phyloP scores from a whole-genome alignment of 169 alveolate species.

The Plasmodium berghei region DNA sequence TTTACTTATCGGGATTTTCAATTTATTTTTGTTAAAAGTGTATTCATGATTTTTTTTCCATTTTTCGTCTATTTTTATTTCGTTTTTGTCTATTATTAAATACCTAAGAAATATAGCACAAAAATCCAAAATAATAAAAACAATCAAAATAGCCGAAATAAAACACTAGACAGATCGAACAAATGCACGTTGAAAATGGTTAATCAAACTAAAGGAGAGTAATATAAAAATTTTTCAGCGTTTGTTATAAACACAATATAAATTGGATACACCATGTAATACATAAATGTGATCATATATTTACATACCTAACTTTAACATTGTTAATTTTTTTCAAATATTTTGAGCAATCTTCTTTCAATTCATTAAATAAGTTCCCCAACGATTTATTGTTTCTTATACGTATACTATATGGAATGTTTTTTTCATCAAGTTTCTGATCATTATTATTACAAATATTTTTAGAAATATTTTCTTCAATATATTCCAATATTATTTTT shows the following conservation, averaged over 20 bases:
- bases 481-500: slow-evolving; percentile 18
- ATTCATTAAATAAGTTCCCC: slow-evolving; percentile 14
- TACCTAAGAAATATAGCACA: background rate
- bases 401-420: slow-evolving; percentile 37
- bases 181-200: background rate
- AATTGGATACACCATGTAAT: no score
- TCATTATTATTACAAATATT: background rate
- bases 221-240: background rate
- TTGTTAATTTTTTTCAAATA: slow-evolving; percentile 45
- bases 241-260: background rate
- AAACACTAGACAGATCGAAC: background rate
- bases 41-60: slow-evolving; percentile 61
- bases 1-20: slow-evolving; percentile 67
- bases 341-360: slow-evolving; percentile 5
- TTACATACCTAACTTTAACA: slow-evolving; percentile 22
- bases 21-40: slow-evolving; percentile 24
- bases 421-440: slow-evolving; percentile 11
- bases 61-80: slow-evolving; percentile 52
- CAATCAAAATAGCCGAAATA: background rate
- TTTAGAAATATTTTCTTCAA: slow-evolving; percentile 22
- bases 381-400: slow-evolving; percentile 36
- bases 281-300: no score
- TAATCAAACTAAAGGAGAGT: background rate
- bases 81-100: slow-evolving; percentile 25
- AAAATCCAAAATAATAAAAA: background rate